Base-by-base conservation (phyloP, 495 filamentous ascomycete genomes). In the Penicillium atrosanguineum region DNA sequence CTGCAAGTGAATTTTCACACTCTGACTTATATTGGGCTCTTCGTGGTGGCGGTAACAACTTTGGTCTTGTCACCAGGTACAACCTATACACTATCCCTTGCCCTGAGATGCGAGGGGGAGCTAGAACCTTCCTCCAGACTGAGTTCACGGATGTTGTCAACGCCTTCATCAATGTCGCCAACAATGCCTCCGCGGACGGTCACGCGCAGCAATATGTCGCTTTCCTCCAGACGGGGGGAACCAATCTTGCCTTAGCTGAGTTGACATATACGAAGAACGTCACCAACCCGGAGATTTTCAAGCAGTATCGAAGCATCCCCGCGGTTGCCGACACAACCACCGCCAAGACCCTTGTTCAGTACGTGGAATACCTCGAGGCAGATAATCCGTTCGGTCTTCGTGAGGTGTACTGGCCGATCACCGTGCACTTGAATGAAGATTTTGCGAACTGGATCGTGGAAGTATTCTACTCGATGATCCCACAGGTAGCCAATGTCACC, bases 21-120 rank as follows among this genome's bases (percentile, higher is more conserved):
- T 31, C 78, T 18, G 78, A 81, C 42, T 65, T 83, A 5, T 82
- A 71, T 58, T 77, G 69, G 66, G 80, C 78, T 25, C 69, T 83
- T 60, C 69, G 79, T 11, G 80, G 80, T 14, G 76, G 75, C n/a
- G 67, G 67, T 23, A 71, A 71, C 45, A 80, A 78, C 46, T 74
- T 81, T 46, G 78, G 73, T n/a, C 65, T 81, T 41, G 73, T 80
- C 42, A 80, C 78, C 20, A 68, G 67, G 16, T 76, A 77, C 49
- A 69, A 72, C 46, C 49, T 80, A 4, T 59, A 60, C 28, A 76
- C 75, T 1, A 69, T 73, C 48, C 59, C 59, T 7, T 64, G 71
- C 31, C 68, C 67, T 8, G 45, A 31, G 0, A 60, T 73, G 48
- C 66, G 71, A 63, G 77, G 73, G 15, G 81, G 78, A 4, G 29